Conservation (phyloP, 495 filamentous ascomycete genomes). For the Penicillium nucicola region DNA sequence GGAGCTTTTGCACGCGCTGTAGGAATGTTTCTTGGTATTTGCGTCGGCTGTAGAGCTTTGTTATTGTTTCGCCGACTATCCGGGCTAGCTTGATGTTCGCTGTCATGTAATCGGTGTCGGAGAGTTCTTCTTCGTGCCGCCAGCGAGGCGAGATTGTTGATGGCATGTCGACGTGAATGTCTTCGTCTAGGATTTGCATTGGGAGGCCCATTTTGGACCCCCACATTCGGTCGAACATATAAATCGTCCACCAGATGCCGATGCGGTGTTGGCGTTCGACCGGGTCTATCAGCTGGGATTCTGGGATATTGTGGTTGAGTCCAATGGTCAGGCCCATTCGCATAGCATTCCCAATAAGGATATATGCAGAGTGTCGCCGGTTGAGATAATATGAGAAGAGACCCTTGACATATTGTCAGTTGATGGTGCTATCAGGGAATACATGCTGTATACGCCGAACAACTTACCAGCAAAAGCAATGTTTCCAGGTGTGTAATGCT, state of each 20-base stretch:
- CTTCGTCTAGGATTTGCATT: slow-evolving; percentile 45
- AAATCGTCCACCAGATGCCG: slow-evolving; percentile 47
- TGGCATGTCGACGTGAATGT: slow-evolving; percentile 46
- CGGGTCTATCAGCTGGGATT: slow-evolving; percentile 44
- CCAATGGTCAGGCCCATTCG: slow-evolving; percentile 41
- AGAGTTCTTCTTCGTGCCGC: slow-evolving; percentile 41
- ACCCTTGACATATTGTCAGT: slow-evolving; percentile 20
- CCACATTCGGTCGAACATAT: slow-evolving; percentile 49
- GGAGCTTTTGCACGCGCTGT: slow-evolving; percentile 40
- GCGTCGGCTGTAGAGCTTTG: slow-evolving; percentile 40
- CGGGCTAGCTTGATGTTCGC: slow-evolving; percentile 41
- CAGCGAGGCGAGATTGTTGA: slow-evolving; percentile 29
- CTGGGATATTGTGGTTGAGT: slow-evolving; percentile 45
- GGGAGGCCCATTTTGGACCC: slow-evolving; percentile 45
- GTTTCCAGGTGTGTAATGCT: slow-evolving; percentile 43
- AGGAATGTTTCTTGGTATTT: slow-evolving; percentile 44
- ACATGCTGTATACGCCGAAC: no score
- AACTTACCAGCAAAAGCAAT: slow-evolving; percentile 34
- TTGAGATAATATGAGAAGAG: slow-evolving; percentile 46
- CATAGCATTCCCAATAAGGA: slow-evolving; percentile 42
- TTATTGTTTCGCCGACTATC: slow-evolving; percentile 42
- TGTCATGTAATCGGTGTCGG: slow-evolving; percentile 37
- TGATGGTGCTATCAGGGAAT: not conserved
- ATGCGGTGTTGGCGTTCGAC: slow-evolving; percentile 44
- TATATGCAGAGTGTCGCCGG: slow-evolving; percentile 41